A percentile compares a stretch with the other conserved stretches of the same genome.
Conservation (phyloP, 345 rosid genomes). For the Citrus maxima region DNA sequence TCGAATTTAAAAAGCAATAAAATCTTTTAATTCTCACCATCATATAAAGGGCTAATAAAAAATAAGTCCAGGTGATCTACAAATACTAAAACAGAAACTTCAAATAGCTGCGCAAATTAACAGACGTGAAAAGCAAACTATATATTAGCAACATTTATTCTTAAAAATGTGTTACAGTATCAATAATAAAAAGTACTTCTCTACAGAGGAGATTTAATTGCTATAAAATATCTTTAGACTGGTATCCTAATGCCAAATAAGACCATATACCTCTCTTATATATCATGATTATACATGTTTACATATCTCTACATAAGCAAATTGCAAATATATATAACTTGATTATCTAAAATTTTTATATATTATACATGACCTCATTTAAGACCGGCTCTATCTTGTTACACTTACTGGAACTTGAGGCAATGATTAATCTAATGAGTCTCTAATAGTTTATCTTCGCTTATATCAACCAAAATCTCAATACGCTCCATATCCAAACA, state of each 20-base stretch:
- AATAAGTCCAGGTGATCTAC: not conserved
- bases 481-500: not conserved
- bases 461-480: conserved; percentile 31
- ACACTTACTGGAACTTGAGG: conserved; percentile 13
- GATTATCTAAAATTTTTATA: not conserved
- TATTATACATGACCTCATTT: conserved; percentile 22
- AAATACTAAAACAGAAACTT: not conserved
- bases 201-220: conserved; percentile 11
- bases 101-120: not conserved
- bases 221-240: conserved; percentile 10
- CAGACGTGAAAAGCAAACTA: conserved; percentile 6
- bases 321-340: not conserved
- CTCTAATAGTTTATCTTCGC: conserved; percentile 17
- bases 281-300: not conserved
- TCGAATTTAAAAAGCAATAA: not conserved
- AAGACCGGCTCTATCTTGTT: conserved; percentile 12
- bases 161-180: conserved; percentile 16
- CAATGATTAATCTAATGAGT: conserved; percentile 1
- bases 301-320: conserved; percentile 8
- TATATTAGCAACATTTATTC: not conserved
- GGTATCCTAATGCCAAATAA: conserved; percentile 22
- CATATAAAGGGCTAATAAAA: no score
- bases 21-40: not conserved
- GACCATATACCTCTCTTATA: conserved; percentile 7
- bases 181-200: not conserved